Base-by-base conservation (phyloP, 176 grass and related monocot species). In the Avena eriantha region DNA sequence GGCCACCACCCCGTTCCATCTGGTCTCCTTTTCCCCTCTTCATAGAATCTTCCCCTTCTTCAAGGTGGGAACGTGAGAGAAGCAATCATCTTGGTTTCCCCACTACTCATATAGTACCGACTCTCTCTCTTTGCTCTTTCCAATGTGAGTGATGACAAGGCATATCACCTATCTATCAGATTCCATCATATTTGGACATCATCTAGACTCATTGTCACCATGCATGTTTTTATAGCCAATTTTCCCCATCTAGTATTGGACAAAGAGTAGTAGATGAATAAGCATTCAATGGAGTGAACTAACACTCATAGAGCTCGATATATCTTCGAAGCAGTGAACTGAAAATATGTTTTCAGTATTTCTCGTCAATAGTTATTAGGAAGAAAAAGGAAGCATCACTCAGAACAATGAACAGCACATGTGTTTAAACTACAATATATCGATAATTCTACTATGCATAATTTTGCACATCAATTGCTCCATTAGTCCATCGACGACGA, bases 81-180 rank as follows among this genome's bases (percentile, higher is more conserved):
- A 51, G 48, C 26, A 15, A 65, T 51, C 85, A 77, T 87, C 74
- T 90, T 74, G 84, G 80, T 79, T 54, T 55, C 15, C 58, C 43
- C 64, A 67, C 87, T 78, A 46, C 16, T 84, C 31, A 51, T 53
- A 3, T 46, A 73, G 6, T 41, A 0, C 0, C 36, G 6, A 0
- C 39, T 8, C 39, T 41, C 80, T 11, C 59, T 55, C 45, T 29
- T 39, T 84, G 87, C 89, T 75, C 89, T 63, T 87, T 68, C 36
- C 80, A 68, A 87, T 50, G 75, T 57, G 45, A 73, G 65, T 35
- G 43, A 55, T 78, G 73, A 47, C 43, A 83, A 7, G 15, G 55
- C 17, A 18, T 67, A 34, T 51, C 48, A 21, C 33, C 1, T 41
- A 41, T 41, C 39, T 41, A 41, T 41, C 39, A 41, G 39, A 41